Base-by-base conservation (phyloP, 345 rosid genomes). In the Aquilaria yunnanensis region DNA sequence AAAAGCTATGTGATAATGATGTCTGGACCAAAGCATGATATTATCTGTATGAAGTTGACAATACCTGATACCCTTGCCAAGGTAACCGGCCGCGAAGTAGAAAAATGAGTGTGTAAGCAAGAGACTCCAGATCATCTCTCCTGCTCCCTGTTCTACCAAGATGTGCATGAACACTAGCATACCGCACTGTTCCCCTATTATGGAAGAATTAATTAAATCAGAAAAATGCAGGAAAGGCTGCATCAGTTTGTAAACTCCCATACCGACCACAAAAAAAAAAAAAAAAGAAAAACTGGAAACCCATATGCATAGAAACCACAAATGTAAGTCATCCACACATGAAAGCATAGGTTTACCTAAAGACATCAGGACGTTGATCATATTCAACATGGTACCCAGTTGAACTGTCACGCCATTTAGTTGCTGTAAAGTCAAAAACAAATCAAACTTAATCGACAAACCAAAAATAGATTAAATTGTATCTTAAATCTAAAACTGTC, bases 361-460 rank as follows among this genome's bases (percentile, higher is more conserved):
- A 94, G 67, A 94, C 96, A 85, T 94, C 97, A 12, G 95, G 99
- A 41, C 97, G 95, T 69, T 94, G 99, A 76, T 94, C 99, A 78
- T 94, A 94, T 56, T 94, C 99, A 67, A 94, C 92, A 74, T 90
- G 99, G 51, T 70, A 79, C 57, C 97, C 95, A 55, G 84, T 88
- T 57, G 89, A 72, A 74, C 59, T 75, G 80, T 94, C 97, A 10
- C 82, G 85, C 99, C 99, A 94, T 79, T 72, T 85, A 50, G 90
- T 79, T 62, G 99, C 99, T 94, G 85, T 60, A 70, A 62, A 48
- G 57, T 65, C 59, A 57, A 78, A 32, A 48, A 54, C 68, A 46
- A 50, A 61, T 37, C 43, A 37, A 9, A 37, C 0, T 37, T 37
- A 5, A 3, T 37, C 8, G 8, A 3, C 5, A 37, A 37, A 3